phyloP scores from a whole-genome alignment of 148 eudicot genomes.

The Suaeda aralocaspica region DNA sequence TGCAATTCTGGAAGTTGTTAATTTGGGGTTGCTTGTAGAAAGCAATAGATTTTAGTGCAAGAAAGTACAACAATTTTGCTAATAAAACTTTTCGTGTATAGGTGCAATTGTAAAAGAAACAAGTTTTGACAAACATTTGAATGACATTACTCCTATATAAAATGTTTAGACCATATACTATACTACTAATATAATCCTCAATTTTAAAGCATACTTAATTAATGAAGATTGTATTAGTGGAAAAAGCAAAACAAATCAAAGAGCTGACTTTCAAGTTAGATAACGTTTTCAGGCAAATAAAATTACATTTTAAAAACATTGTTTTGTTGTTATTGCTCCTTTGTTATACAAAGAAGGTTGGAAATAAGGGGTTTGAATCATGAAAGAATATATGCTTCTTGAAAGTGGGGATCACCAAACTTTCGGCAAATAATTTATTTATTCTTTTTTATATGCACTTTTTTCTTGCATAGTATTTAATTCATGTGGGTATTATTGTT shows the following conservation, averaged over 20 bases:
- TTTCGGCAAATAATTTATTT: constrained; percentile 11
- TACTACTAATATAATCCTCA: neutral
- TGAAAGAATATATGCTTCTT: constrained; percentile 23
- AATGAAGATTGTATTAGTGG: neutral
- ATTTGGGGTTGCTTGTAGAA: constrained; percentile 1
- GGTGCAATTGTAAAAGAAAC: neutral
- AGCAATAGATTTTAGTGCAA: constrained; percentile 3
- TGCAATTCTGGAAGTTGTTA: neutral
- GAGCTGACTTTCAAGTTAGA: constrained; percentile 16
- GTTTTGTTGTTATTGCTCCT: neutral
- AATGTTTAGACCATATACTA: neutral
- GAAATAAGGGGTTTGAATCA: neutral
- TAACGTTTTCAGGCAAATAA: neutral
- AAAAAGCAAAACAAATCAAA: constrained; percentile 12
- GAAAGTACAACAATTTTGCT: constrained; percentile 9
- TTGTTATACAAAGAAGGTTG: constrained; percentile 2
- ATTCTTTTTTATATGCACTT: constrained; percentile 5
- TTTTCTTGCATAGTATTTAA: neutral
- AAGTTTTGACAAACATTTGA: neutral
- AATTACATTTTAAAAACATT: neutral
- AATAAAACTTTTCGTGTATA: neutral
- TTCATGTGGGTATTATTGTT: neutral
- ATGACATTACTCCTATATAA: no score
- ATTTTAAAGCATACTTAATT: neutral
- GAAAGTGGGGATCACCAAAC: constrained; percentile 13